phyloP scores from a whole-genome alignment of 768 basidiomycete genomes.

The Rhodotorula diobovata region DNA sequence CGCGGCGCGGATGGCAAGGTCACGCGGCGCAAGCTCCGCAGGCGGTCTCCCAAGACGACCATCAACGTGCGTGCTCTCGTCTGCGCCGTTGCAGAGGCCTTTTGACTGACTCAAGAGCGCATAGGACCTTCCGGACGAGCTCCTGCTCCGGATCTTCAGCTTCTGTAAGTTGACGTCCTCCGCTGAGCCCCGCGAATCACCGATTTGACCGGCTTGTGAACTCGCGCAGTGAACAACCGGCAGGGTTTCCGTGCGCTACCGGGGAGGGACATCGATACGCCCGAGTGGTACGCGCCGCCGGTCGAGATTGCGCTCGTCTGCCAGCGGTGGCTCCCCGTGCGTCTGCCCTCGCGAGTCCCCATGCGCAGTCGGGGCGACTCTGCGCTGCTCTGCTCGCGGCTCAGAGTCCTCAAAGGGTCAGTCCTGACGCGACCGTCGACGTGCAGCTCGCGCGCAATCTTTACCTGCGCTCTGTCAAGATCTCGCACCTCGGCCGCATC shows the following conservation, averaged over 20 bases:
- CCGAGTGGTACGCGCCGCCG: slow-evolving; percentile 18
- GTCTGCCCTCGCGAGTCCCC: neutral
- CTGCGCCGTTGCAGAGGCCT: neutral
- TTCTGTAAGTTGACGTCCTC: neutral
- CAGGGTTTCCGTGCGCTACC: slow-evolving; percentile 3
- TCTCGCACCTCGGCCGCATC: slow-evolving; percentile 11
- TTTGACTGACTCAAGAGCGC: neutral
- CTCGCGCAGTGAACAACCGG: slow-evolving; percentile 17
- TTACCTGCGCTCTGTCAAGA: slow-evolving; percentile 18
- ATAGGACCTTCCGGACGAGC: slow-evolving; percentile 25
- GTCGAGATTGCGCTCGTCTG: slow-evolving; percentile 18
- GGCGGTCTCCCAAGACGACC: neutral
- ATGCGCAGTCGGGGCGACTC: too few relatives aligned
- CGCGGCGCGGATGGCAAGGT: neutral
- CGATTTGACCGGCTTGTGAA: too few relatives aligned
- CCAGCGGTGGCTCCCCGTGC: slow-evolving; percentile 14
- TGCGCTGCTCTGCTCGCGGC: neutral
- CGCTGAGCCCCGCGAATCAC: neutral
- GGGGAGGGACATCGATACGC: neutral
- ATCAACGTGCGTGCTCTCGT: neutral
- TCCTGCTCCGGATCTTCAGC: slow-evolving; percentile 19
- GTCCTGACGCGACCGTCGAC: neutral
- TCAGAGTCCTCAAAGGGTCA: neutral
- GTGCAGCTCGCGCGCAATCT: slow-evolving; percentile 12
- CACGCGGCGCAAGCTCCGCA: neutral